A percentile compares a stretch with the other conserved stretches of the same genome.
These are phyloP conservation scores for Neurospora sp. DNA, from an alignment of 495 filamentous ascomycete genomes.

Conservation along the genomic window DNA sequence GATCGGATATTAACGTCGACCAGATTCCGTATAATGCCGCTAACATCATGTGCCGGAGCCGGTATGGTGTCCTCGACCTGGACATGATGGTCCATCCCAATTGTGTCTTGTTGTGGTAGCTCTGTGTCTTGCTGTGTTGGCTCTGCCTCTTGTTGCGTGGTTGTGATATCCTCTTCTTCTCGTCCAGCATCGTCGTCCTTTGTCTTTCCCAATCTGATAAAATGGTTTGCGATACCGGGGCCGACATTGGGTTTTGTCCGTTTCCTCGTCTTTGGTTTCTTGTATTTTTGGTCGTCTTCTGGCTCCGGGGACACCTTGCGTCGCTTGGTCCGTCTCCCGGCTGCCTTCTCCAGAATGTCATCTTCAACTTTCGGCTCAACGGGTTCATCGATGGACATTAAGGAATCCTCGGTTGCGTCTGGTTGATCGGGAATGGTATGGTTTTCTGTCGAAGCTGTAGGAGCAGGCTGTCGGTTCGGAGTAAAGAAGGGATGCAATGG, in stretches of 20 bases:
- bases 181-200: not conserved
- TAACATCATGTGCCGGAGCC: not conserved
- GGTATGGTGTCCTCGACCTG: not conserved
- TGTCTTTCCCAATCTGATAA: conserved; percentile 4
- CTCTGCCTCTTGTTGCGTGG: not conserved
- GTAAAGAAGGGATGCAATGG: conserved; percentile 25
- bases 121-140: not conserved
- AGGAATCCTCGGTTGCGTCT: not conserved
- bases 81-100: not conserved
- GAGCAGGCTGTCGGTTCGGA: conserved; percentile 4
- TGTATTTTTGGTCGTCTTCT: conserved; percentile 3
- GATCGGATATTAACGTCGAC: not conserved
- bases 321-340: conserved; percentile 38
- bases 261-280: conserved; percentile 7
- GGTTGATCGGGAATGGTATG: not conserved
- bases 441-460: not conserved
- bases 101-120: not conserved
- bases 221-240: conserved; percentile 12
- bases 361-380: not conserved
- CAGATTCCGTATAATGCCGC: not conserved
- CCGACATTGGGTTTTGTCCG: conserved; percentile 5
- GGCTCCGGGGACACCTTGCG: conserved; percentile 31
- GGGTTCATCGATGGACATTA: not conserved
- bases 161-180: not conserved
- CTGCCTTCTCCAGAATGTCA: conserved; percentile 14